phyloP scores from a whole-genome alignment of 1,139 yeast species.

The Eremothecium sinecaudum region DNA sequence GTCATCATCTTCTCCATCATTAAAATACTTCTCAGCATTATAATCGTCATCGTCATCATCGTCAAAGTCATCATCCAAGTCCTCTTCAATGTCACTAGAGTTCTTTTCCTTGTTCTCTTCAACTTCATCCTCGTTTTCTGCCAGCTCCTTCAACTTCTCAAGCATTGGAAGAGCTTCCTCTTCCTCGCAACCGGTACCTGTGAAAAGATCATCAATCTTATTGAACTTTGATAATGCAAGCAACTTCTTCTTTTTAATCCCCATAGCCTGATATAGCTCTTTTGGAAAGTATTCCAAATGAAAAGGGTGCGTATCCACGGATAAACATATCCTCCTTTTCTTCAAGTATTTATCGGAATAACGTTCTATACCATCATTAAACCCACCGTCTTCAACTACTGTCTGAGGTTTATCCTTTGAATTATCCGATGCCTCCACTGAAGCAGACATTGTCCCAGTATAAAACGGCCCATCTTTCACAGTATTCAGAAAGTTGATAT shows the following conservation, averaged over 20 bases:
- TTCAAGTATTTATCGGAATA: slow-evolving; percentile 68
- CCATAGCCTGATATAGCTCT: slow-evolving; percentile 71
- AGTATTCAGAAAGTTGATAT: slow-evolving; percentile 46
- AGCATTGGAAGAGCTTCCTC: slow-evolving; percentile 37
- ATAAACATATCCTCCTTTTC: slow-evolving; percentile 63
- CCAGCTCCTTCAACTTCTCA: slow-evolving; percentile 53
- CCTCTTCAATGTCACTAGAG: slow-evolving; percentile 46
- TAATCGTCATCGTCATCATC: slow-evolving; percentile 71
- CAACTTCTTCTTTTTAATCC: slow-evolving; percentile 49
- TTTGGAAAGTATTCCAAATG: slow-evolving; percentile 62
- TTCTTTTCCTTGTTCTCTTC: slow-evolving; percentile 34
- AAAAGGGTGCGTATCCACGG: slow-evolving; percentile 79
- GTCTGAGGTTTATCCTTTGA: slow-evolving; percentile 9
- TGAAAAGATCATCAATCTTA: slow-evolving; percentile 36
- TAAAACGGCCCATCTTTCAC: slow-evolving; percentile 70
- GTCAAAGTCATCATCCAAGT: slow-evolving; percentile 64
- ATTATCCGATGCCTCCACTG: slow-evolving; percentile 22
- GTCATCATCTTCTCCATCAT: slow-evolving; percentile 45
- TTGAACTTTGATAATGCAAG: slow-evolving; percentile 43
- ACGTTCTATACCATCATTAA: slow-evolving; percentile 56
- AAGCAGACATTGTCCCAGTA: slow-evolving; percentile 44
- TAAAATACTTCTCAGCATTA: slow-evolving; percentile 66
- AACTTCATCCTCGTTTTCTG: slow-evolving; percentile 45
- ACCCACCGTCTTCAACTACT: slow-evolving; percentile 33
- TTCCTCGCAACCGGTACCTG: slow-evolving; percentile 31